These are phyloP conservation scores for Rutstroemia sp. DNA, from an alignment of 2,329 filamentous ascomycete genomes.

Conservation along the genomic window DNA sequence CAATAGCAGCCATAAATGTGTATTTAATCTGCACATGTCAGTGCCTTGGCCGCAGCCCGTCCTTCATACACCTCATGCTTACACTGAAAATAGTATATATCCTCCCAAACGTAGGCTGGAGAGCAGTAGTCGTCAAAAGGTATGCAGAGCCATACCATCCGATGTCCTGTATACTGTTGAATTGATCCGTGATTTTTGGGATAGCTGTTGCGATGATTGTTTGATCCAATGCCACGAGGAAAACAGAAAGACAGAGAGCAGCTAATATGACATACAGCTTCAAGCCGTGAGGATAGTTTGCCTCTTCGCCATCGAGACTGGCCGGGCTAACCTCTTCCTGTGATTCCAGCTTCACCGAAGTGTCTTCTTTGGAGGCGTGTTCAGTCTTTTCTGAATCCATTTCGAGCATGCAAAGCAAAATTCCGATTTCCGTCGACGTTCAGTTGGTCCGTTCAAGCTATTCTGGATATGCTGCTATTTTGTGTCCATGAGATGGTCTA, in stretches of 20 bases:
- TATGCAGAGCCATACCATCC: constrained; percentile 39
- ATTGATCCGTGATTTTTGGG: constrained; percentile 33
- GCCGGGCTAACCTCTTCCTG: neutral
- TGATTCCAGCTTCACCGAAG: neutral
- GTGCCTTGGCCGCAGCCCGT: neutral
- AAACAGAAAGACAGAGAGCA: constrained; percentile 26
- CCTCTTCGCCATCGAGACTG: constrained; percentile 3
- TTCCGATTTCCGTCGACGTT: no score
- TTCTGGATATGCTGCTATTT: no score
- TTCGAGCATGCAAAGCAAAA: neutral
- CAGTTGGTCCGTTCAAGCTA: no score
- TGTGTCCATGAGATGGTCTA: no score
- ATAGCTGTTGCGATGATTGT: constrained; percentile 33
- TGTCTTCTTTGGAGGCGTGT: neutral
- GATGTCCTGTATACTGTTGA: constrained; percentile 36
- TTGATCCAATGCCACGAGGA: constrained; percentile 27
- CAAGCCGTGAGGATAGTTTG: constrained; percentile 13
- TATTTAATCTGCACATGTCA: constrained; percentile 23
- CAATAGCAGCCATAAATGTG: constrained; percentile 25
- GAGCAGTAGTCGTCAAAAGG: constrained; percentile 31
- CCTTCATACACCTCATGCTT: neutral
- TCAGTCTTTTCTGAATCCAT: neutral
- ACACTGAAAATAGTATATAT: constrained; percentile 27
- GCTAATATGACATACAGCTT: constrained; percentile 23
- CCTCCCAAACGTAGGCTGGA: constrained; percentile 27